Percentiles rank a stretch among this genome's conserved stretches.
These are phyloP conservation scores for Spathaspora arborariae DNA, from an alignment of 805 yeast genomes.

Conservation along the genomic window DNA sequence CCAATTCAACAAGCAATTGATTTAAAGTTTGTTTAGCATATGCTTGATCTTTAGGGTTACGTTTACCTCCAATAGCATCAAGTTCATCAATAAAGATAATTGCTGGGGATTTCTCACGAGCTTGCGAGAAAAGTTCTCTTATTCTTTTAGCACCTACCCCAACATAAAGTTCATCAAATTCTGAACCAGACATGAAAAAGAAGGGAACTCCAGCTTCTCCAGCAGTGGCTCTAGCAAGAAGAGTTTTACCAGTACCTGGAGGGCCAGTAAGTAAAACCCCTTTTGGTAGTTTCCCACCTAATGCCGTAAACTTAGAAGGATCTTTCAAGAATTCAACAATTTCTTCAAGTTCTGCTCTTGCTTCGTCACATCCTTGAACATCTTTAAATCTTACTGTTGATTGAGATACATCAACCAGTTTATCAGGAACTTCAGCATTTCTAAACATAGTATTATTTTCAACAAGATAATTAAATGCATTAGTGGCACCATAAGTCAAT, in stretches of 20 bases:
- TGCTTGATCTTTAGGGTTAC: constrained; percentile 97
- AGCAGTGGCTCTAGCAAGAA: constrained; percentile 96
- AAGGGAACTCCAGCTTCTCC: constrained; percentile 99
- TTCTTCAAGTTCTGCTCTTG: constrained; percentile 94
- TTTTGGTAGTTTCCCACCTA: constrained; percentile 96
- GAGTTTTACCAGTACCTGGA: constrained; percentile 98
- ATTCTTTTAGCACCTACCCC: constrained; percentile 99
- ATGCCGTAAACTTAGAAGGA: constrained; percentile 91
- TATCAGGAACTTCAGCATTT: constrained; percentile 66
- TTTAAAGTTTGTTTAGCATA: constrained; percentile 96
- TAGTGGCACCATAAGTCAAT: constrained; percentile 75
- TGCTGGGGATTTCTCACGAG: constrained; percentile 94
- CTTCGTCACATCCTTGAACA: constrained; percentile 98
- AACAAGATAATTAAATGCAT: constrained; percentile 70
- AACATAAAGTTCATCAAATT: constrained; percentile 95
- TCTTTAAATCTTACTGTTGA: constrained; percentile 87
- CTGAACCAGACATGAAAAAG: constrained; percentile 97
- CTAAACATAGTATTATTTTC: constrained; percentile 83
- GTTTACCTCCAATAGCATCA: constrained; percentile 97
- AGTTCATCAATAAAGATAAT: constrained; percentile 95
- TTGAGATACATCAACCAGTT: constrained; percentile 77
- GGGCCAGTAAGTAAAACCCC: constrained; percentile 97
- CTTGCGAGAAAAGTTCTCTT: constrained; percentile 89
- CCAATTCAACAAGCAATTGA: constrained; percentile 92
- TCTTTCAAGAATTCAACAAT: constrained; percentile 96